Base-by-base conservation (phyloP, 768 basidiomycete species). In the Austroboletus eburneus region DNA sequence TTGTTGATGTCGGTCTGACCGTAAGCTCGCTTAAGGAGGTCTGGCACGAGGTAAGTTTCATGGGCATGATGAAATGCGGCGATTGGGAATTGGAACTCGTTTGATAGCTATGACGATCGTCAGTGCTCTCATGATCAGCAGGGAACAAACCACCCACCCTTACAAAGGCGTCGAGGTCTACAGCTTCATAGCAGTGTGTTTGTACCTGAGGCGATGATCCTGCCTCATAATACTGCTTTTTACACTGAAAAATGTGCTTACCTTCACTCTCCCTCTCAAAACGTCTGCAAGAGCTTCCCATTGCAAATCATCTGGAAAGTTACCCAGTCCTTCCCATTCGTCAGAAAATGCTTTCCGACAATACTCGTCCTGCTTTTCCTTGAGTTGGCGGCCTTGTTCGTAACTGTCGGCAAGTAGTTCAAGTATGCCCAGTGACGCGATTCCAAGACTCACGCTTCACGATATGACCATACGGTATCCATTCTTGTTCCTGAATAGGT, bases 11-110 rank as follows among this genome's bases (percentile, higher is more conserved):
- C 16, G 42, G 30, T 57, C 51, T 59, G 38, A 57, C 80, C 86
- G 66, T 78, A 91, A 9, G 81, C 75, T 56, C 75, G 72, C 64
- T 88, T 89, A 45, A 91, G 72, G 1, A 87, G 62, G 21, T 80
- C 79, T 2, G 87, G 83, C n/a, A 90, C 86, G 33, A 91, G 80
- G 54, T 85, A 91, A 0, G 87, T 79, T 55, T 90, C 86, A 34
- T 81, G 80, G 1, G 88, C 87, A 54, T 90, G 87, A 55, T 89
- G 87, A 65, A 88, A 79, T 0, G 83, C 82, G 0, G 86, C 78
- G 30, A 89, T 69, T 0, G 82, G 77, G 66, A 87, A 87, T 50
- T 87, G 70, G 70, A 90, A 91, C 52, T 91, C 88, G 63, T 91
- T 87, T 9, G 86, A 79, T 3, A 91, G 70, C 74, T 87, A 45